Conservation (phyloP, 108 stramenopile species). For the Conticribra guillardii region DNA sequence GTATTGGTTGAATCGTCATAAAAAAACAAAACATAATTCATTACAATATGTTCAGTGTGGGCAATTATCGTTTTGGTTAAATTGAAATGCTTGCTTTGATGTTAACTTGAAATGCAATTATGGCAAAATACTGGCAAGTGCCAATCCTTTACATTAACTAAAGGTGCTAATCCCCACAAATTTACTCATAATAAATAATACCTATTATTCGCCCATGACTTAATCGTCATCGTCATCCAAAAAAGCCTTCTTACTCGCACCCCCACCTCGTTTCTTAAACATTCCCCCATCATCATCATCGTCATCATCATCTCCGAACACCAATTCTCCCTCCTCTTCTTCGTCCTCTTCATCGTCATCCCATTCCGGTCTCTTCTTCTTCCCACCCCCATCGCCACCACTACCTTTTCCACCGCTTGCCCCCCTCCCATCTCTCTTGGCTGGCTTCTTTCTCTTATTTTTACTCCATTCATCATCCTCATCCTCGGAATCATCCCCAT, state of each 20-base stretch:
- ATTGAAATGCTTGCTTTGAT: no score
- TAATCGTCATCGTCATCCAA: slow-evolving; percentile 65
- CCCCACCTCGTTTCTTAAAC: slow-evolving; percentile 42
- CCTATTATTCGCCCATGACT: not conserved
- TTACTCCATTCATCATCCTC: slow-evolving; percentile 66
- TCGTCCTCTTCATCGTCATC: slow-evolving; percentile 47
- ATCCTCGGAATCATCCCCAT: slow-evolving; percentile 73
- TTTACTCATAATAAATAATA: no score
- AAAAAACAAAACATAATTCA: no score
- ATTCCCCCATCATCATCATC: slow-evolving; percentile 51
- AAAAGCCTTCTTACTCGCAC: slow-evolving; percentile 35
- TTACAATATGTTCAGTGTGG: no score
- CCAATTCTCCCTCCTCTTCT: slow-evolving; percentile 59
- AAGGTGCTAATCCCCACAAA: no score
- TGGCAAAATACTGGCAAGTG: no score
- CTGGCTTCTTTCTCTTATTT: slow-evolving; percentile 43
- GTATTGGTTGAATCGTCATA: no score
- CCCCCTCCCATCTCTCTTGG: slow-evolving; percentile 19
- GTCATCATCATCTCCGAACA: slow-evolving; percentile 62
- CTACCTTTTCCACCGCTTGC: not conserved
- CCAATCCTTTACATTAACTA: no score
- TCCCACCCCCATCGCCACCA: slow-evolving; percentile 15
- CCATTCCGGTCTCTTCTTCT: slow-evolving; percentile 14
- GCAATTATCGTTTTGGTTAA: no score
- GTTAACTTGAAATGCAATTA: no score